These are phyloP conservation scores for Lodderomyces elongisporus DNA, from an alignment of 1,139 yeast genomes.

Conservation along the genomic window DNA sequence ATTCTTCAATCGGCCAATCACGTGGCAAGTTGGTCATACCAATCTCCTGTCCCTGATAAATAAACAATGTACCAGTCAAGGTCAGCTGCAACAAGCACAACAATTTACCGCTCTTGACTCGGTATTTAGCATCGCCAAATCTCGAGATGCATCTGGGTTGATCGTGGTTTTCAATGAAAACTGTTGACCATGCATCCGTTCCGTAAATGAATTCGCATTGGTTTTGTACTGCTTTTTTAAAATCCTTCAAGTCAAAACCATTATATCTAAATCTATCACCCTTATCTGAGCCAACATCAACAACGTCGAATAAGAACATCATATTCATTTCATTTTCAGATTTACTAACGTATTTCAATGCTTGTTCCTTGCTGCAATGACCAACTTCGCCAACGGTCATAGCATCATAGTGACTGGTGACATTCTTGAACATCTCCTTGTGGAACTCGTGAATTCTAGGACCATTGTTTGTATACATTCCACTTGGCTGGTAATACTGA, in stretches of 20 bases:
- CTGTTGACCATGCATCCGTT: conserved; percentile 59
- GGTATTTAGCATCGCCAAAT: conserved; percentile 38
- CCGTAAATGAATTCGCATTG: conserved; percentile 38
- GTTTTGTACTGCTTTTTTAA: conserved; percentile 37
- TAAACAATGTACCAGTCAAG: conserved; percentile 51
- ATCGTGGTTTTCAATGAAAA: conserved; percentile 55
- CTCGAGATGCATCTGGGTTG: conserved; percentile 51
- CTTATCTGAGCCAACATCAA: conserved; percentile 37
- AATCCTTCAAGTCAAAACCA: conserved; percentile 35
- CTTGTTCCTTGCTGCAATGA: conserved; percentile 34
- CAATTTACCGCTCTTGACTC: conserved; percentile 39
- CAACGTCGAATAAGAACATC: conserved; percentile 47
- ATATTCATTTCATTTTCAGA: conserved; percentile 46
- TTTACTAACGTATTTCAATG: conserved; percentile 45
- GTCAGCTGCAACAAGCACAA: conserved; percentile 42
- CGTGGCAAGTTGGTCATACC: conserved; percentile 49
- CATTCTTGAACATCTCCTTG: conserved; percentile 45
- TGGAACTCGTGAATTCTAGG: conserved; percentile 56
- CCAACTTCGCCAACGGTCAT: conserved; percentile 59
- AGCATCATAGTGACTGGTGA: conserved; percentile 44
- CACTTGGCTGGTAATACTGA: conserved; percentile 36
- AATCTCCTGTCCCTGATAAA: conserved; percentile 60
- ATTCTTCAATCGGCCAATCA: conserved; percentile 46
- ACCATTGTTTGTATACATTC: conserved; percentile 33
- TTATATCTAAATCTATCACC: conserved; percentile 29